Conservation (phyloP, 257 asterid species). For the Petunia axillaris region DNA sequence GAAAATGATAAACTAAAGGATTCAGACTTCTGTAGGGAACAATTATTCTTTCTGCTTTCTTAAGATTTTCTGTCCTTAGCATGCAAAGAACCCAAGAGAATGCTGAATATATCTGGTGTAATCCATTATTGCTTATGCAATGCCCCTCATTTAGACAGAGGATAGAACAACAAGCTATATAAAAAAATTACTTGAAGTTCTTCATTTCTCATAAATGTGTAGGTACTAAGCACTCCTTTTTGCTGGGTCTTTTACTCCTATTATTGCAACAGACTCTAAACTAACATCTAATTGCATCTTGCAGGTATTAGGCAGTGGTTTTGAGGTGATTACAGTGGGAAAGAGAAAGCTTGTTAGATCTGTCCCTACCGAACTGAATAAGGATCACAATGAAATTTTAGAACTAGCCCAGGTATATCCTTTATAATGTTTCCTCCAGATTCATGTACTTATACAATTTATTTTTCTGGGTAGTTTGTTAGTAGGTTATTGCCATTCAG, state of each 20-base stretch:
- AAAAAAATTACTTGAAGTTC: neutral
- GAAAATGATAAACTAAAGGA: neutral
- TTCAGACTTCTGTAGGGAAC: too few species aligned
- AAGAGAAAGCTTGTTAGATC: constrained; percentile 90
- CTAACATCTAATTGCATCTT: constrained; percentile 25
- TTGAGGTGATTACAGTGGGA: constrained; percentile 90
- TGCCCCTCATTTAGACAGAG: constrained; percentile 12
- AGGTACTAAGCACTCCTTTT: neutral
- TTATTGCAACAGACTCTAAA: neutral
- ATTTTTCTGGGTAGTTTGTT: neutral
- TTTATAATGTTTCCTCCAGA: neutral
- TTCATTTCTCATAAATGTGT: neutral
- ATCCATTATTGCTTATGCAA: neutral
- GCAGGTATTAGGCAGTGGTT: constrained; percentile 93
- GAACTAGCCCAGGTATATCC: constrained; percentile 93
- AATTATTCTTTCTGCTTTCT: neutral
- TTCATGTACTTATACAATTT: neutral
- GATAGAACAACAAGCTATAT: neutral
- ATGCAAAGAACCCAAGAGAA: neutral
- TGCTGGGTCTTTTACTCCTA: neutral
- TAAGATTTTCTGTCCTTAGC: constrained; percentile 6
- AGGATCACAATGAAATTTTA: constrained; percentile 92
- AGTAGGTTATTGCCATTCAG: neutral
- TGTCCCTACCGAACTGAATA: constrained; percentile 97
- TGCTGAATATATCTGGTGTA: neutral